A percentile compares a stretch with the other conserved stretches of the same genome.
These are phyloP conservation scores for Amanita polypyramis DNA, from an alignment of 768 basidiomycete species.

Conservation along the genomic window DNA sequence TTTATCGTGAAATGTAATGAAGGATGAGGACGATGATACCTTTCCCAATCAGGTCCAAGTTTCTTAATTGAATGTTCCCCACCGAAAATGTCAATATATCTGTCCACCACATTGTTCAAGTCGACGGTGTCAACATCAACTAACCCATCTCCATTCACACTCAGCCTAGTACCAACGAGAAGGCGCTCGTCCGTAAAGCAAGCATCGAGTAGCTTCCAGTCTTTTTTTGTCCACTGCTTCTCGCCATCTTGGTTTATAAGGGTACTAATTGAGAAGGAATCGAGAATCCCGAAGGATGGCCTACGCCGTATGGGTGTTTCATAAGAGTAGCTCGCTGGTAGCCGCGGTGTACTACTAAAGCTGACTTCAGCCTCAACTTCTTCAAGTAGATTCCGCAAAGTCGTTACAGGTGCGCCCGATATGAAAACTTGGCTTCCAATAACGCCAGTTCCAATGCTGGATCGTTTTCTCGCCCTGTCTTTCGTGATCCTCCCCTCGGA, in stretches of 20 bases:
- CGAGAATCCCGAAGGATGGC: neutral
- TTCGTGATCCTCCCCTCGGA: conserved; percentile 5
- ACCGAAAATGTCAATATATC: conserved; percentile 44
- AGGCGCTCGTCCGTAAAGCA: conserved; percentile 69
- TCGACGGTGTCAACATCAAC: conserved; percentile 44
- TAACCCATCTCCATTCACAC: conserved; percentile 23
- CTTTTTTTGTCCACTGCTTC: conserved; percentile 55
- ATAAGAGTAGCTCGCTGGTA: conserved; percentile 17
- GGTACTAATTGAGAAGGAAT: neutral
- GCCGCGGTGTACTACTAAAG: conserved; percentile 4
- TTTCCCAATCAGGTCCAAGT: conserved; percentile 45
- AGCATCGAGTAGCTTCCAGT: conserved; percentile 74
- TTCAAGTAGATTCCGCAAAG: conserved; percentile 43
- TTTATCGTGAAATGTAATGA: neutral
- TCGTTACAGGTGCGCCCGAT: conserved; percentile 41
- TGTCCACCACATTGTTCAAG: conserved; percentile 45
- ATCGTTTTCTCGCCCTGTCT: conserved; percentile 15
- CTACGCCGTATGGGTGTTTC: conserved; percentile 16
- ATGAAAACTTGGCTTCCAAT: conserved; percentile 43
- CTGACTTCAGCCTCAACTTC: conserved; percentile 42
- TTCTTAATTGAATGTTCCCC: conserved; percentile 26
- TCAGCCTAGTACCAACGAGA: conserved; percentile 25
- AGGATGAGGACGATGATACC: conserved; percentile 28
- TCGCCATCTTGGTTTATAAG: conserved; percentile 9
- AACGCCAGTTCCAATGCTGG: conserved; percentile 30